Evolutionary conservation across 768 basidiomycete genomes (phyloP).

Genomic region (Coprinellus micaceus): DNA sequence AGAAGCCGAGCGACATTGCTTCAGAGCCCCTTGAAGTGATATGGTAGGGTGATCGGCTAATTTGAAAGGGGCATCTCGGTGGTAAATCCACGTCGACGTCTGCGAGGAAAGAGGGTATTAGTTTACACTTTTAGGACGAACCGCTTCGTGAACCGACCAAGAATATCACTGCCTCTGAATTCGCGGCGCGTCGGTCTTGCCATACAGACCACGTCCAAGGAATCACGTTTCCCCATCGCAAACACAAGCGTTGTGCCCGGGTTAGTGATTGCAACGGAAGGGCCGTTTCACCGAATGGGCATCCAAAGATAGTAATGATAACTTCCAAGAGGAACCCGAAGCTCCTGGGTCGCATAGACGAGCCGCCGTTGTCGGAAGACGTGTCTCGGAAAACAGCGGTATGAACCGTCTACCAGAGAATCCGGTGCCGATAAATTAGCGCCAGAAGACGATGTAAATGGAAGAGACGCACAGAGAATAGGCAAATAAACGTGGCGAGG

Average conservation of each 20-base stretch:
- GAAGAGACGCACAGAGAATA: conserved; percentile 21
- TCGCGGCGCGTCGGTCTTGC: conserved; percentile 48
- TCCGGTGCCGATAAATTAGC: neutral
- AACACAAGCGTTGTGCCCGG: conserved; percentile 41
- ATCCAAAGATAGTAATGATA: conserved; percentile 38
- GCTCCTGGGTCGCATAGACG: conserved; percentile 45
- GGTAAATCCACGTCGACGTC: conserved; percentile 46
- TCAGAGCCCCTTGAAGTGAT: neutral
- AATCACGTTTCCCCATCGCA: conserved; percentile 54
- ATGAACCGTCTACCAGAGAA: neutral
- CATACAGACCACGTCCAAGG: conserved; percentile 67
- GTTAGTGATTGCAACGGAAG: conserved; percentile 16
- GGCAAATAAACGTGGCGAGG: conserved; percentile 38
- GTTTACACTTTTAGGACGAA: neutral
- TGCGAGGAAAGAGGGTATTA: conserved; percentile 20
- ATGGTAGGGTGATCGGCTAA: neutral
- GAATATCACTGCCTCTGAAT: conserved; percentile 45
- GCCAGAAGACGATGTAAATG: neutral
- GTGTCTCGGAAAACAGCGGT: neutral
- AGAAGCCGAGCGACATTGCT: neutral
- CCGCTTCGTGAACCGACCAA: conserved; percentile 37
- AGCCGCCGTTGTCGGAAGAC: neutral
- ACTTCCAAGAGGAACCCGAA: conserved; percentile 41
- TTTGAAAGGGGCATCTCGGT: neutral
- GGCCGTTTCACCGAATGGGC: conserved; percentile 13